A percentile compares a stretch with the other conserved stretches of the same genome.
These are phyloP conservation scores for Rubus idaeus DNA, from an alignment of 306 rosid genomes.

Conservation along the genomic window DNA sequence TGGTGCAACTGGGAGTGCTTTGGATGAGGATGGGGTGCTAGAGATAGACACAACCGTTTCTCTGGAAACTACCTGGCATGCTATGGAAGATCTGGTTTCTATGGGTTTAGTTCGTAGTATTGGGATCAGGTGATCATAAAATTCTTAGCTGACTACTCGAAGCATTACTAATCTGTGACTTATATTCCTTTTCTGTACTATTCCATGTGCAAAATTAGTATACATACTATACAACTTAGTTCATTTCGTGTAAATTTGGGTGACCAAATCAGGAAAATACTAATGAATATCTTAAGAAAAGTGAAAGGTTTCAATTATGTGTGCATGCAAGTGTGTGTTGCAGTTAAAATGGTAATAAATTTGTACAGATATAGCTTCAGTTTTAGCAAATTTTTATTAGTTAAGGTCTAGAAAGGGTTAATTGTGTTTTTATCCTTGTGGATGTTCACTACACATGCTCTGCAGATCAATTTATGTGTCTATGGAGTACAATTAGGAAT, in stretches of 20 bases:
- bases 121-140: conserved; percentile 69
- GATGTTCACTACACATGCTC: not conserved
- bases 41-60: conserved; percentile 85
- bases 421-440: not conserved
- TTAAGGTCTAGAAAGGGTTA: not conserved
- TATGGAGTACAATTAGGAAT: not conserved
- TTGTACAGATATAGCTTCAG: not conserved
- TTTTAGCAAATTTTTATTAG: not conserved
- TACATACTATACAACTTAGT: not conserved
- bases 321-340: not conserved
- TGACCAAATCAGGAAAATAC: not conserved
- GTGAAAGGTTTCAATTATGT: not conserved
- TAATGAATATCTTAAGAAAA: not conserved
- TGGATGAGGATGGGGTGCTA: conserved; percentile 78
- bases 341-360: not conserved
- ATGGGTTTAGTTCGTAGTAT: conserved; percentile 89
- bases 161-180: not conserved
- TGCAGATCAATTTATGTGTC: not conserved
- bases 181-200: not conserved
- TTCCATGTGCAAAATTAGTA: not conserved
- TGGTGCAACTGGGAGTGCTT: conserved; percentile 78
- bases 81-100: conserved; percentile 87
- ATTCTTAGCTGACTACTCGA: not conserved
- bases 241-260: not conserved
- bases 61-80: conserved; percentile 90